These are phyloP conservation scores for Podila clonocystis DNA, from an alignment of 192 early-diverging fungal genomes.

Conservation along the genomic window DNA sequence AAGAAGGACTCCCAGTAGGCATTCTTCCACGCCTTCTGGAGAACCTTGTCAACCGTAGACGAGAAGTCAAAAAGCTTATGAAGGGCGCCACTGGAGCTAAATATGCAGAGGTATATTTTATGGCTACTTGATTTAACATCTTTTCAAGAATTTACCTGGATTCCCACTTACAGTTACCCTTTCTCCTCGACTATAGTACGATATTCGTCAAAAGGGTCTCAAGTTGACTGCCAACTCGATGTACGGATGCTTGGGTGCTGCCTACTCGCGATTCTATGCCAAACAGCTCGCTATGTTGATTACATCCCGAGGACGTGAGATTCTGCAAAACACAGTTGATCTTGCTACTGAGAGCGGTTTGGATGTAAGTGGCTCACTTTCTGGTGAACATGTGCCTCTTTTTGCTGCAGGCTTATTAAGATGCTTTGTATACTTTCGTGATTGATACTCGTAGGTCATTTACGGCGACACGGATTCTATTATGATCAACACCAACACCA, in stretches of 20 bases:
- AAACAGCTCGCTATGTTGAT: slow-evolving; percentile 98
- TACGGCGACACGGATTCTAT: slow-evolving; percentile 99
- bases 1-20: slow-evolving; percentile 70
- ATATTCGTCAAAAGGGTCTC: slow-evolving; percentile 94
- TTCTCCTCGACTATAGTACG: slow-evolving; percentile 62
- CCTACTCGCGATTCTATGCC: slow-evolving; percentile 93
- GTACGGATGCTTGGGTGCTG: slow-evolving; percentile 98
- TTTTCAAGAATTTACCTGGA: background rate
- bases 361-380: slow-evolving; percentile 60
- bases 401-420: background rate
- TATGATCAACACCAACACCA: slow-evolving; percentile 93
- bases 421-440: background rate
- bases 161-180: background rate
- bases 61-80: slow-evolving; percentile 90
- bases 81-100: slow-evolving; percentile 71
- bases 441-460: slow-evolving; percentile 71
- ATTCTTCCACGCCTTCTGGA: slow-evolving; percentile 89
- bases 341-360: slow-evolving; percentile 81
- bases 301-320: slow-evolving; percentile 94
- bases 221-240: slow-evolving; percentile 99
- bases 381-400: background rate
- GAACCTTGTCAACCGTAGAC: slow-evolving; percentile 89
- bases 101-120: slow-evolving; percentile 30
- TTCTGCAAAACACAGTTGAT: slow-evolving; percentile 92
- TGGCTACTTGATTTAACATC: no score